phyloP scores from a whole-genome alignment of 495 filamentous ascomycete genomes.

The Podospora anserina region DNA sequence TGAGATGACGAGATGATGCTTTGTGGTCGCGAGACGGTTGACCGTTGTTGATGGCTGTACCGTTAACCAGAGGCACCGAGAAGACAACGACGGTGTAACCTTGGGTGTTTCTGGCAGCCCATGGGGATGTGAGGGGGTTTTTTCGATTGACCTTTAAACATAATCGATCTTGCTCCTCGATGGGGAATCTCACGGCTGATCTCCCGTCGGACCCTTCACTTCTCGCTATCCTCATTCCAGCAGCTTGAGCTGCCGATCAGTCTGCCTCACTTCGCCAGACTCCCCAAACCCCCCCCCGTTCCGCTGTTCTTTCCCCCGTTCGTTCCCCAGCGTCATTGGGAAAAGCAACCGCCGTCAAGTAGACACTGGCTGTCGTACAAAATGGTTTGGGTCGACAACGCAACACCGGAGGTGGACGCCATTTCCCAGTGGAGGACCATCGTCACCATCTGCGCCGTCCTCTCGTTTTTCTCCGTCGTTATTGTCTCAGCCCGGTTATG shows the following conservation, averaged over 20 bases:
- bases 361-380: slow-evolving; percentile 4
- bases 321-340: not conserved
- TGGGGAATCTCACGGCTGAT: slow-evolving; percentile 10
- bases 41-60: slow-evolving; percentile 1
- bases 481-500: slow-evolving; percentile 25
- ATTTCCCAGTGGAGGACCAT: slow-evolving; percentile 30
- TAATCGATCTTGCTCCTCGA: slow-evolving; percentile 8
- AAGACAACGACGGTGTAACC: not conserved
- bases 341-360: not conserved
- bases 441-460: slow-evolving; percentile 24
- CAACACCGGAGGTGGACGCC: slow-evolving; percentile 26
- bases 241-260: slow-evolving; percentile 17
- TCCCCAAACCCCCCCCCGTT: not conserved
- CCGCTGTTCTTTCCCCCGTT: not conserved
- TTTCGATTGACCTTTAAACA: slow-evolving; percentile 1
- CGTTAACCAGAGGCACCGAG: slow-evolving; percentile 1
- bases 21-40: slow-evolving; percentile 2
- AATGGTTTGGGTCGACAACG: slow-evolving; percentile 34
- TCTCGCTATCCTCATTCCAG: slow-evolving; percentile 15
- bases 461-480: slow-evolving; percentile 22
- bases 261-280: not conserved
- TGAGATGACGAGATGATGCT: not conserved
- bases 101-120: not conserved
- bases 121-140: not conserved
- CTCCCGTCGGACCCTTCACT: slow-evolving; percentile 15